Evolutionary conservation across 2,329 filamentous ascomycete genomes (phyloP).

Genomic region (Juglanconis sp.): DNA sequence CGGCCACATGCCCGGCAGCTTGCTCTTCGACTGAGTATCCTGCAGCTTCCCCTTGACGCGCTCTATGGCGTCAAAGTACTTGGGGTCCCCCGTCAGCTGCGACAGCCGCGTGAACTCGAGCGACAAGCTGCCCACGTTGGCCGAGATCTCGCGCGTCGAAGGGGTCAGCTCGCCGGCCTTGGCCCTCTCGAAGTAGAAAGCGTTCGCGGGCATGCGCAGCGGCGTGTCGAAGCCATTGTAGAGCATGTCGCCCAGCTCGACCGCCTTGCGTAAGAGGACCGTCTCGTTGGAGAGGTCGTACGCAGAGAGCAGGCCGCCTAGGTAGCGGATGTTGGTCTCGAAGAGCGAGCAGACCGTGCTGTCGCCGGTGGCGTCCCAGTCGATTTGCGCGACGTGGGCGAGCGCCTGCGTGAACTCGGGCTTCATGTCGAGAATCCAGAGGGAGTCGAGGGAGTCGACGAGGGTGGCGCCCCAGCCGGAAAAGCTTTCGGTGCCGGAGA

Average conservation of each 20-base stretch:
- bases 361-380: constrained; percentile 45
- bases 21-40: constrained; percentile 62
- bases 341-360: constrained; percentile 51
- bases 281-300: constrained; percentile 49
- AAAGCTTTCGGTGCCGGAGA: constrained; percentile 44
- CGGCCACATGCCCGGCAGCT: constrained; percentile 72
- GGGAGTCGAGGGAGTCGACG: constrained; percentile 56
- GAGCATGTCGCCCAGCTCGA: constrained; percentile 52
- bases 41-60: constrained; percentile 69
- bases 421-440: constrained; percentile 58
- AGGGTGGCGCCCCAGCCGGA: constrained; percentile 57
- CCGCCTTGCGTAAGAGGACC: constrained; percentile 46
- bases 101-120: constrained; percentile 73
- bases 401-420: constrained; percentile 55
- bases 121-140: constrained; percentile 61
- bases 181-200: constrained; percentile 41
- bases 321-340: constrained; percentile 58
- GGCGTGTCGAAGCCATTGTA: constrained; percentile 53
- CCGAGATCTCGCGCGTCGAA: constrained; percentile 36
- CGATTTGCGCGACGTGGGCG: constrained; percentile 46
- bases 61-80: constrained; percentile 74
- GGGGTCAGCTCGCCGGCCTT: constrained; percentile 35
- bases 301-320: constrained; percentile 50
- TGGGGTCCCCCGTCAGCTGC: constrained; percentile 68
- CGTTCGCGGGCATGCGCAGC: constrained; percentile 48